A percentile compares a stretch with the other conserved stretches of the same genome.
Evolutionary conservation across 345 rosid genomes (phyloP).

Genomic region (Hibiscus tridactylites): DNA sequence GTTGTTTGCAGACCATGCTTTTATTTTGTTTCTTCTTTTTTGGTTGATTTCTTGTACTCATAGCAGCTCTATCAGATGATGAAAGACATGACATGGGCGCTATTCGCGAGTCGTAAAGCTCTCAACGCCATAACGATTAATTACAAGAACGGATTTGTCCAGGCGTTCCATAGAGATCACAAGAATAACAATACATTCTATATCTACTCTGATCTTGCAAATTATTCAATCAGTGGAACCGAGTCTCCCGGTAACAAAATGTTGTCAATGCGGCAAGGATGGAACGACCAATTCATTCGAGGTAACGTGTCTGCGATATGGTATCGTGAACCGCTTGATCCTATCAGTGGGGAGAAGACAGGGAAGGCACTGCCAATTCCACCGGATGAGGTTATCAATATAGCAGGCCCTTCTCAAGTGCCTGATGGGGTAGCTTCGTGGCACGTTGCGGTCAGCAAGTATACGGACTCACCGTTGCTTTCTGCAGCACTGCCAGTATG

Average conservation of each 20-base stretch:
- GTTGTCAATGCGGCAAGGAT: constrained; percentile 41
- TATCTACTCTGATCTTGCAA: constrained; percentile 78
- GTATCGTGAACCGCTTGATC: constrained; percentile 87
- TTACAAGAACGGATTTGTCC: constrained; percentile 88
- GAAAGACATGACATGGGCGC: constrained; percentile 90
- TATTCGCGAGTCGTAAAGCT: constrained; percentile 83
- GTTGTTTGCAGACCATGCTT: background rate
- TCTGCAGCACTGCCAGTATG: constrained; percentile 93
- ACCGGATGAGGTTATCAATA: constrained; percentile 86
- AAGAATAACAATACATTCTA: constrained; percentile 74
- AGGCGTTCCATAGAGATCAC: constrained; percentile 95
- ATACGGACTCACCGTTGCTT: constrained; percentile 80
- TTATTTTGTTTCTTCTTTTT: background rate
- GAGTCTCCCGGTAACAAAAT: constrained; percentile 25
- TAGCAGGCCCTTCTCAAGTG: constrained; percentile 87
- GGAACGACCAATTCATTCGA: constrained; percentile 64
- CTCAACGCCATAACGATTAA: constrained; percentile 89
- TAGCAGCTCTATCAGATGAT: constrained; percentile 78
- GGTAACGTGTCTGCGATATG: constrained; percentile 79
- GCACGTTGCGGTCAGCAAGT: constrained; percentile 96
- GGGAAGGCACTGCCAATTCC: constrained; percentile 70
- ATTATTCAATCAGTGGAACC: constrained; percentile 62
- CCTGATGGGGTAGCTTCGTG: constrained; percentile 95
- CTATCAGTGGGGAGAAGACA: constrained; percentile 52
- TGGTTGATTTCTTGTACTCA: constrained; percentile 9